phyloP scores from a whole-genome alignment of 495 filamentous ascomycete species.

The Neurospora sp. region DNA sequence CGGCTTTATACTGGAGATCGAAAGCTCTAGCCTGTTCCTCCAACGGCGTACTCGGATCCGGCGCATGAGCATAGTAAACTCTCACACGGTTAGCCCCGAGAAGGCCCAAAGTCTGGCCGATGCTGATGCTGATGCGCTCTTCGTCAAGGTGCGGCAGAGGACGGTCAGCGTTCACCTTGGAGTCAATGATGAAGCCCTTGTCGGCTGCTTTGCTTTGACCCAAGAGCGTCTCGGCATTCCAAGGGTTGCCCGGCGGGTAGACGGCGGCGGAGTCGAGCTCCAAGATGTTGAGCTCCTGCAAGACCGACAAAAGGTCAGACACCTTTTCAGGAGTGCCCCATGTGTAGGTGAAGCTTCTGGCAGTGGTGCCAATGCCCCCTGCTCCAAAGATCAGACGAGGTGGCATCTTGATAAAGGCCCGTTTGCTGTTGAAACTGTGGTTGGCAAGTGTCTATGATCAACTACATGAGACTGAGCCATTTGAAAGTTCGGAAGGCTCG shows the following conservation, averaged over 20 bases:
- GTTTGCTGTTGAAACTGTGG: not conserved
- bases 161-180: conserved; percentile 10
- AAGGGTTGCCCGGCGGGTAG: conserved; percentile 3
- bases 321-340: conserved; percentile 8
- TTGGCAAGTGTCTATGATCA: not conserved
- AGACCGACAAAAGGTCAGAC: not conserved
- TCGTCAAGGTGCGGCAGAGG: conserved; percentile 3
- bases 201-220: conserved; percentile 12
- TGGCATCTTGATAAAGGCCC: not conserved
- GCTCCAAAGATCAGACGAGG: conserved; percentile 4
- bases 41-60: conserved; percentile 29
- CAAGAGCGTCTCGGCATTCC: conserved; percentile 13
- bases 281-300: conserved; percentile 1
- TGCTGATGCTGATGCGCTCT: conserved; percentile 7
- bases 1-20: conserved; percentile 25
- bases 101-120: conserved; percentile 9
- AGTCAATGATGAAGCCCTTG: conserved; percentile 18
- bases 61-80: conserved; percentile 30
- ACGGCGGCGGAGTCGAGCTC: conserved; percentile 4
- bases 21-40: conserved; percentile 33
- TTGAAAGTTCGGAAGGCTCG: not conserved
- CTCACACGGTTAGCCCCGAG: conserved; percentile 10
- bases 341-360: not conserved
- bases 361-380: conserved; percentile 2
- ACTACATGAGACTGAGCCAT: not conserved